These are phyloP conservation scores for Endoconidiophora polonica DNA, from an alignment of 2,329 filamentous ascomycete genomes.

Conservation along the genomic window DNA sequence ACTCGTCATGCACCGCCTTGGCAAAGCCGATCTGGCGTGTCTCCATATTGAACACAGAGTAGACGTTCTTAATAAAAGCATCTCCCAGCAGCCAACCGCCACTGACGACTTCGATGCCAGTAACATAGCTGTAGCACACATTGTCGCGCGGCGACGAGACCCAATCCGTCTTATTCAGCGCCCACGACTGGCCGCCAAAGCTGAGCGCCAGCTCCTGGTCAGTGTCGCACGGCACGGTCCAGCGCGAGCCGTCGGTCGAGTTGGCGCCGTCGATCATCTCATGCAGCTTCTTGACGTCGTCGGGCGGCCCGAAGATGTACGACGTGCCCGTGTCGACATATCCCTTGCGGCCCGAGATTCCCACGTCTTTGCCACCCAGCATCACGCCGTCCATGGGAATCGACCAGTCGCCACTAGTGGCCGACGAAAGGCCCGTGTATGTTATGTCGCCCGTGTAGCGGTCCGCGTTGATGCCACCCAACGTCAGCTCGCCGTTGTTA, in stretches of 20 bases:
- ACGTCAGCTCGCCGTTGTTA: slow-evolving; percentile 61
- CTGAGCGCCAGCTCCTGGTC: slow-evolving; percentile 42
- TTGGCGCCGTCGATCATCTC: slow-evolving; percentile 44
- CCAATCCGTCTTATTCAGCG: slow-evolving; percentile 56
- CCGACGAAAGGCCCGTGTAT: slow-evolving; percentile 40
- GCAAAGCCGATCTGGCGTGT: slow-evolving; percentile 38
- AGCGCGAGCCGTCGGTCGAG: slow-evolving; percentile 43
- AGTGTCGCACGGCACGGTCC: slow-evolving; percentile 56
- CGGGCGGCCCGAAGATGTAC: slow-evolving; percentile 54
- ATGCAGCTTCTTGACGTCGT: slow-evolving; percentile 52
- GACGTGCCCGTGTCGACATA: slow-evolving; percentile 78
- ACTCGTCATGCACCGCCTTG: slow-evolving; percentile 8
- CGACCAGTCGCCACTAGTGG: slow-evolving; percentile 49
- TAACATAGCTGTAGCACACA: slow-evolving; percentile 53
- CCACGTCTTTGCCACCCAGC: slow-evolving; percentile 40
- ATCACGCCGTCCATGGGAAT: slow-evolving; percentile 50
- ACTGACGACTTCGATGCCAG: slow-evolving; percentile 50
- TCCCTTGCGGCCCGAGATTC: slow-evolving; percentile 39
- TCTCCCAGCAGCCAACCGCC: slow-evolving; percentile 65
- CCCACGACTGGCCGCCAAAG: slow-evolving; percentile 52
- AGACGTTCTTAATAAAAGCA: slow-evolving; percentile 79
- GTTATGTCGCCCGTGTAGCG: slow-evolving; percentile 52
- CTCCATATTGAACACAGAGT: slow-evolving; percentile 69
- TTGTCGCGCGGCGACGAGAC: slow-evolving; percentile 29
- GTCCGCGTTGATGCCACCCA: slow-evolving; percentile 51